phyloP scores from a whole-genome alignment of 345 rosid species.

The Moricandia moricandioides region DNA sequence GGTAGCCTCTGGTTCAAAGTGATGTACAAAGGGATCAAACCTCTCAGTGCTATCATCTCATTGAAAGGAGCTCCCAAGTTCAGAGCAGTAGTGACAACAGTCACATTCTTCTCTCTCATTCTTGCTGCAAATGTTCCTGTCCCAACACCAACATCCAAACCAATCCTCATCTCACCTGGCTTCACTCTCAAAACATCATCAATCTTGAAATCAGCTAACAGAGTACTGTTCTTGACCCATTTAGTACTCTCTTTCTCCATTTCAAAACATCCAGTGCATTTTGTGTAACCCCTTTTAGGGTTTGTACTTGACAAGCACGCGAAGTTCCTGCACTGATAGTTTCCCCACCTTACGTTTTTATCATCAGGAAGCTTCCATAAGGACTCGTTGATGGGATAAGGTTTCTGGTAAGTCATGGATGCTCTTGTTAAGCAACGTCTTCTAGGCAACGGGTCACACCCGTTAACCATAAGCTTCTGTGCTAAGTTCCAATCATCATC shows the following conservation, averaged over 20 bases:
- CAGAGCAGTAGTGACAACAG: constrained; percentile 66
- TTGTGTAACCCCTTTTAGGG: constrained; percentile 64
- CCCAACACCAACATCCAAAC: constrained; percentile 68
- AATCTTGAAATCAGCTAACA: constrained; percentile 54
- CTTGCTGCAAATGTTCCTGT: constrained; percentile 89
- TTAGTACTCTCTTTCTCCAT: constrained; percentile 78
- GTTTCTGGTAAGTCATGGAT: constrained; percentile 73
- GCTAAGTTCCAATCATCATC: constrained; percentile 80
- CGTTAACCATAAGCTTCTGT: constrained; percentile 67
- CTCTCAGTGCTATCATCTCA: constrained; percentile 80
- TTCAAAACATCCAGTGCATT: constrained; percentile 78
- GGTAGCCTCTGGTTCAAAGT: constrained; percentile 85
- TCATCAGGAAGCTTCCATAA: constrained; percentile 81
- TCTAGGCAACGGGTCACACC: constrained; percentile 84
- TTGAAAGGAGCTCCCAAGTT: constrained; percentile 90
- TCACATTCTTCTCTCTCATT: constrained; percentile 76
- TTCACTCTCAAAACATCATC: constrained; percentile 57
- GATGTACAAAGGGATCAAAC: constrained; percentile 64
- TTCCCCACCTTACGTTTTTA: constrained; percentile 78
- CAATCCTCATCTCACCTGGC: constrained; percentile 64
- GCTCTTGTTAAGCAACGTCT: constrained; percentile 82
- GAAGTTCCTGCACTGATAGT: constrained; percentile 72
- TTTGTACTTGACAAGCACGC: constrained; percentile 58
- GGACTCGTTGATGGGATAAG: constrained; percentile 77
- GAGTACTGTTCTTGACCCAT: constrained; percentile 58